Evolutionary conservation across 192 early-diverging fungal species (phyloP), one percentile per base, ranked within the genome.

Genomic region (Globomyces pollinis-pini): DNA sequence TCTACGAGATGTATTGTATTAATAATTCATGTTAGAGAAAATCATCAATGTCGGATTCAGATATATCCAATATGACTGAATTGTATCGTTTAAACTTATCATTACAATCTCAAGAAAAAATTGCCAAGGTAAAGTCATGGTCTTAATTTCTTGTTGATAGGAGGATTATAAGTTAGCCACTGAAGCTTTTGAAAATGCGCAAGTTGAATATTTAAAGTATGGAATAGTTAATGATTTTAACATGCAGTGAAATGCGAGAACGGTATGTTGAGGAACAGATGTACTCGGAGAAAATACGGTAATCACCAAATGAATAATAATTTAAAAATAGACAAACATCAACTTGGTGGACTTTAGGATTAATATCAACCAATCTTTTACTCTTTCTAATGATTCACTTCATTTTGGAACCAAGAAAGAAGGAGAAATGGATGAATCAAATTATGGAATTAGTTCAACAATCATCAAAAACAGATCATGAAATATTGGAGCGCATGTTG

Each of bases 191-290:
- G 77, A 79, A 3, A 18, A 32, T 8, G 43, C 50, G 29, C 68
- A 79, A 34, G 16, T 60, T 7, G 74, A 75, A 15, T 79, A 71
- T 59, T 55, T 63, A 29, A 13, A 6, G 16, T n/a, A 52, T 13
- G 5, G 7, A 8, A 36, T 36, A 13, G 7, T 36, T 8, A n/a
- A n/a, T n/a, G n/a, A n/a, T n/a, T n/a, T n/a, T n/a, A n/a, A n/a
- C n/a, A 36, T 36, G 35, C 13, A 36, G 35, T 36, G 35, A 36
- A 33, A 72, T 79, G 28, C 59, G 77, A 3, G 77, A 79, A 41
- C 62, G 77, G 2, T 79, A 79, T 45, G 70, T 79, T 20, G 77
- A 79, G 31, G 77, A 79, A 53, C 77, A 79, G 43, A 66, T 79
- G 18, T 79, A 65, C 50, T 67, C 64, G 3, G 77, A 79, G 58